A percentile compares a stretch with the other conserved stretches of the same genome.
Conservation (phyloP, 306 rosid species). For the Benincasa hispida region DNA sequence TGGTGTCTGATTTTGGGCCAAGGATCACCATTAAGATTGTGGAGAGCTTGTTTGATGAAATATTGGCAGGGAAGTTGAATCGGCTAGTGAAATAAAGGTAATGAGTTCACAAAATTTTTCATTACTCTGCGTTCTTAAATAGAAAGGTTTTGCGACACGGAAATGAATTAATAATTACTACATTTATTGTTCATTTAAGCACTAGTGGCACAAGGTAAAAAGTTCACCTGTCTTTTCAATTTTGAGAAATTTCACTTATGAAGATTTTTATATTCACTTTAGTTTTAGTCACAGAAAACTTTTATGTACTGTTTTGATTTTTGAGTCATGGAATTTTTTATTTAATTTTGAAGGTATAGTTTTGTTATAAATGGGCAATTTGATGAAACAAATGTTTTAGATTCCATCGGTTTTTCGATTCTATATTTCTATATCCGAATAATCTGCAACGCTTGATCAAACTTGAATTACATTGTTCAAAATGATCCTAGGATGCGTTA, state of each 20-base stretch:
- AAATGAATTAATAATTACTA: background rate
- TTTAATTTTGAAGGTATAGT: background rate
- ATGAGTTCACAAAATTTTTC: background rate
- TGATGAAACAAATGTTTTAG: background rate
- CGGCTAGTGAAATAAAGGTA: constrained; percentile 84
- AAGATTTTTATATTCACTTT: background rate
- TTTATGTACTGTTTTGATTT: background rate
- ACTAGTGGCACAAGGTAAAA: too few relatives aligned
- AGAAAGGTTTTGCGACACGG: background rate
- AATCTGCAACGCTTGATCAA: background rate
- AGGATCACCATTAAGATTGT: constrained; percentile 65
- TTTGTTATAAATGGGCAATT: background rate
- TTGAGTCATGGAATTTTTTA: background rate
- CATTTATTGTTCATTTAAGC: background rate
- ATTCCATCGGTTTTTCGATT: background rate
- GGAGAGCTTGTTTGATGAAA: constrained; percentile 65
- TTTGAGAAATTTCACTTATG: background rate
- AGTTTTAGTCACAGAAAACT: background rate
- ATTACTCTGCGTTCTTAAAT: background rate
- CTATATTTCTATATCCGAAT: background rate
- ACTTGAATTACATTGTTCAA: constrained; percentile 23
- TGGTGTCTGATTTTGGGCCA: constrained; percentile 86
- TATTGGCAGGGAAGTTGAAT: constrained; percentile 70
- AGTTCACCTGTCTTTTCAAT: background rate
- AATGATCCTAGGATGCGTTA: constrained; percentile 51